Evolutionary conservation across 148 eudicot species (phyloP), one percentile per base, ranked within the genome.

Genomic region (Vaccinium myrtillus): DNA sequence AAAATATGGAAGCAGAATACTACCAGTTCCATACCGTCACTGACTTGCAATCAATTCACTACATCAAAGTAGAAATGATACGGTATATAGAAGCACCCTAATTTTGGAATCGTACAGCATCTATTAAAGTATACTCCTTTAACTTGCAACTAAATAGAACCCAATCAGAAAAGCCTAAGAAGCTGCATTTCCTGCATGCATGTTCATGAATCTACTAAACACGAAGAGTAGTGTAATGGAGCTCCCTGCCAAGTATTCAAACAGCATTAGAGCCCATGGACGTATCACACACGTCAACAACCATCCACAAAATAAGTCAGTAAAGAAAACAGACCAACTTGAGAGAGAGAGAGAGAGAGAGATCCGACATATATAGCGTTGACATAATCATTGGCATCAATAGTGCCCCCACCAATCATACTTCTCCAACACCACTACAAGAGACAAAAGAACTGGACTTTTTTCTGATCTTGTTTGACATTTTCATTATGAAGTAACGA

Each of bases 381-480:
- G 25, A 54, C 39, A 79, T 43, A 54, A 79, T 79, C 50, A 56
- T 27, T 27, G 14, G 3, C 32, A n/a, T 15, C n/a, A 11, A 19
- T 67, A 55, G 15, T 11, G 15, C 23, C 53, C 15, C 18, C 61
- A 25, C 16, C 43, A 43, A 39, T 61, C 69, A 80, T 58, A 46
- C 54, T 50, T 23, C 80, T 50, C 18, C 59, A 49, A 76, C 55
- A 5, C 61, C 56, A 78, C 27, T 23, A 76, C 54, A n/a, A 19
- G 50, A 77, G 8, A 36, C 2, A 80, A 3, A 39, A 39, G 43
- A 86, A 80, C 54, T 39, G 30, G 21, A 61, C 25, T 59, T 80
- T 43, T 80, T 21, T 48, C 82, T 94, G 18, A 36, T 58, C 30
- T 48, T 32, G 15, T 79, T 48, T 65, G 23, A 81, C 32, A 32